Conservation (phyloP, 2,329 filamentous ascomycete genomes). For the Xylaria arbuscula region DNA sequence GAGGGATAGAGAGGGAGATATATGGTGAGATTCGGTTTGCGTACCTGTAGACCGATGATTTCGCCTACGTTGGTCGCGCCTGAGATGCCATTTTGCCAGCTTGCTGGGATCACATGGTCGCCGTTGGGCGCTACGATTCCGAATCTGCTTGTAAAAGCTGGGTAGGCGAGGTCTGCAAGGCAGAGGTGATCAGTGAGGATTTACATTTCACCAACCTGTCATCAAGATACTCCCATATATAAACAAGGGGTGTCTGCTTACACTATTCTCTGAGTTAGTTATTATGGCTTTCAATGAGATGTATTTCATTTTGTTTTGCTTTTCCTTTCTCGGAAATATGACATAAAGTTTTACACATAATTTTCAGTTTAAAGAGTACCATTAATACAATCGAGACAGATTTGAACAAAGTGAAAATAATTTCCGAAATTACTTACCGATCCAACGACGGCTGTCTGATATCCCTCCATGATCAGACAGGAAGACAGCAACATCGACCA, state of each 20-base stretch:
- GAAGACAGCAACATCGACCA: slow-evolving; percentile 58
- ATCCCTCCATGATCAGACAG: slow-evolving; percentile 54
- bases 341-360: neutral
- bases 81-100: slow-evolving; percentile 61
- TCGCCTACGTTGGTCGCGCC: slow-evolving; percentile 59
- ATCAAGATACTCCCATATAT: neutral
- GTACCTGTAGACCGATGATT: slow-evolving; percentile 57
- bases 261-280: slow-evolving; percentile 28
- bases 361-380: neutral
- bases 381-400: neutral
- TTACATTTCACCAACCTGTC: neutral
- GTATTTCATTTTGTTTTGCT: neutral
- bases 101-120: slow-evolving; percentile 55
- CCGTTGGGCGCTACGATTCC: slow-evolving; percentile 49
- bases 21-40: neutral
- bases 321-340: neutral
- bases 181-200: slow-evolving; percentile 15
- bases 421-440: slow-evolving; percentile 27
- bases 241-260: slow-evolving; percentile 31
- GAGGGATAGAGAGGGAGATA: slow-evolving; percentile 31
- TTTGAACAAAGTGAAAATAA: neutral
- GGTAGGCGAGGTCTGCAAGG: slow-evolving; percentile 54
- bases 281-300: neutral
- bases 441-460: slow-evolving; percentile 47
- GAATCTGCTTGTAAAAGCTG: slow-evolving; percentile 50